Percentiles rank a stretch among this genome's conserved stretches.
These are phyloP conservation scores for Lactarius psammicola DNA, from an alignment of 768 basidiomycete species.

Conservation along the genomic window DNA sequence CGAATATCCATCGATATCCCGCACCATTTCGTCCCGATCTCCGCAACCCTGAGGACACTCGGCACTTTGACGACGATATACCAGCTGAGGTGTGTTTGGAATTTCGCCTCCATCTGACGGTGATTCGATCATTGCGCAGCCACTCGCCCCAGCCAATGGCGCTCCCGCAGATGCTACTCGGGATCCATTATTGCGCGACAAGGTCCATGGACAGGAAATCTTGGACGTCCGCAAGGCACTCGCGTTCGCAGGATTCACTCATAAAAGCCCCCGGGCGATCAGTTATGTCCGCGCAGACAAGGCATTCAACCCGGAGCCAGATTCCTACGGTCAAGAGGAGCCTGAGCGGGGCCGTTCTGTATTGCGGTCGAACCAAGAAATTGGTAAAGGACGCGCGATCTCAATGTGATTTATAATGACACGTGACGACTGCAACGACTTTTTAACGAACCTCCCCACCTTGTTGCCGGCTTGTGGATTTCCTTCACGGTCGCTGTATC, in stretches of 20 bases:
- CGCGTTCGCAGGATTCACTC: conserved; percentile 89
- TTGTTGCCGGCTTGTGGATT: conserved; percentile 18
- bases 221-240: conserved; percentile 88
- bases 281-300: conserved; percentile 74
- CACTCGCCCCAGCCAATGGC: conserved; percentile 86
- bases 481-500: conserved; percentile 15
- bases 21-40: conserved; percentile 92
- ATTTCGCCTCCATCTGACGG: conserved; percentile 1
- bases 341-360: conserved; percentile 63
- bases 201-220: conserved; percentile 80
- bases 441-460: conserved; percentile 1
- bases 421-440: conserved; percentile 22
- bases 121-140: conserved; percentile 51
- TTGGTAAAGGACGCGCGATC: conserved; percentile 76
- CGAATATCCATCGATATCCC: conserved; percentile 74
- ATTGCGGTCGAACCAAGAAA: conserved; percentile 58
- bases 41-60: conserved; percentile 77
- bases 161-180: conserved; percentile 79
- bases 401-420: conserved; percentile 56
- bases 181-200: conserved; percentile 85
- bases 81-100: conserved; percentile 69
- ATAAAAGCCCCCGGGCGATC: conserved; percentile 81
- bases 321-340: conserved; percentile 46
- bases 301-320: conserved; percentile 59
- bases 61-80: conserved; percentile 95